phyloP scores from a whole-genome alignment of 106 monocot species.

The Dendrobium nobile region DNA sequence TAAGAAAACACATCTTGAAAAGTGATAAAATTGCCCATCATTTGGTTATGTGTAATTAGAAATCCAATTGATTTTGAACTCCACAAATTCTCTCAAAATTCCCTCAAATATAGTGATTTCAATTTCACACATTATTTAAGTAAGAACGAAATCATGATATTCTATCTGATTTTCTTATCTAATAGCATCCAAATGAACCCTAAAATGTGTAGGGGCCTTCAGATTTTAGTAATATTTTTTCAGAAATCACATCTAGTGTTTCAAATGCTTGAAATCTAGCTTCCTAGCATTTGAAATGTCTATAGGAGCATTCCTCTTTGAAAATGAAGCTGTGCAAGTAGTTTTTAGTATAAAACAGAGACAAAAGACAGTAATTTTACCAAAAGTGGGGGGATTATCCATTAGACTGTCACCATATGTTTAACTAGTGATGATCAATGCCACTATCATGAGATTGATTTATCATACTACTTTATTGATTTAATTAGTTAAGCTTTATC shows the following conservation, averaged over 20 bases:
- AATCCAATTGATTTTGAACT: not conserved
- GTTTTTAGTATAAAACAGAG: not conserved
- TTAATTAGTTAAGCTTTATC: not conserved
- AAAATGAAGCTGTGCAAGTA: not conserved
- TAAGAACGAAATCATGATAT: not conserved
- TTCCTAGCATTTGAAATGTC: not conserved
- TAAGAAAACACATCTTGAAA: not conserved
- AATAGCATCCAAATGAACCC: not conserved
- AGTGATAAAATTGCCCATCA: not conserved
- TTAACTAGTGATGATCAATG: not conserved
- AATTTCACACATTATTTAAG: not conserved
- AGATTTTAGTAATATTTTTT: not conserved
- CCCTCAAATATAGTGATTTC: not conserved
- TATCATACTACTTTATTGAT: not conserved
- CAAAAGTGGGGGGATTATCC: not conserved
- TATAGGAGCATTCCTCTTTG: not conserved
- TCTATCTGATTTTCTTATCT: not conserved
- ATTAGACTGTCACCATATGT: not conserved
- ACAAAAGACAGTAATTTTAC: not conserved
- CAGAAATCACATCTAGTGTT: not conserved
- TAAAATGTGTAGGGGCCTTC: not conserved
- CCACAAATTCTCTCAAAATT: not conserved
- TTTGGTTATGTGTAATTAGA: not conserved
- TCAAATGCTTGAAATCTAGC: no score
- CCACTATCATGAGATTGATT: not conserved